phyloP scores from a whole-genome alignment of 192 early-diverging fungal genomes.

The Entomortierella chlamydospora region DNA sequence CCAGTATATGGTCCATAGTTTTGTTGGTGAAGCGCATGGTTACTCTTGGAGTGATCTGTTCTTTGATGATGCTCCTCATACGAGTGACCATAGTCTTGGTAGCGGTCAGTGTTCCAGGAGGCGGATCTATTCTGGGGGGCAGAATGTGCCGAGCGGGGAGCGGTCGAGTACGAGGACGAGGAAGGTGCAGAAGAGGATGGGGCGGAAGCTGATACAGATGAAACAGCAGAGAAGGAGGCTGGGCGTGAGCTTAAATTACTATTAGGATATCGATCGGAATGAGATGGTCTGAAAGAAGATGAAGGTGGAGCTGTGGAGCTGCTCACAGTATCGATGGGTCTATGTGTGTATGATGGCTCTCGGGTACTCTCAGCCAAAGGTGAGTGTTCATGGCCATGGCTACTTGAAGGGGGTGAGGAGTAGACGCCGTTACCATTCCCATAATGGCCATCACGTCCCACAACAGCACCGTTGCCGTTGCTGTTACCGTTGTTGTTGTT shows the following conservation, averaged over 20 bases:
- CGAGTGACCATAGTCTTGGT: slow-evolving; percentile 27
- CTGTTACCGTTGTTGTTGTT: background rate
- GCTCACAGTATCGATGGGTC: slow-evolving; percentile 6
- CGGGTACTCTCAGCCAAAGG: background rate
- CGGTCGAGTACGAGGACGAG: slow-evolving; percentile 4
- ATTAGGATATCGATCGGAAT: slow-evolving; percentile 16
- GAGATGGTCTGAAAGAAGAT: slow-evolving; percentile 11
- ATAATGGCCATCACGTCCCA: background rate
- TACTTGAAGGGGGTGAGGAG: background rate
- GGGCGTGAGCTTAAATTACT: slow-evolving; percentile 7
- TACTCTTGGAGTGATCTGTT: slow-evolving; percentile 44
- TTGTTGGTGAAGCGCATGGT: slow-evolving; percentile 52
- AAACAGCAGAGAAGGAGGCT: slow-evolving; percentile 26
- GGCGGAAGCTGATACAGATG: slow-evolving; percentile 1
- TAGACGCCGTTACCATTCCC: background rate
- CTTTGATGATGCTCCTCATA: slow-evolving; percentile 24
- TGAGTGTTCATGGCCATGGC: background rate
- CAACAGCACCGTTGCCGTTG: too few relatives aligned
- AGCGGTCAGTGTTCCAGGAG: slow-evolving; percentile 37
- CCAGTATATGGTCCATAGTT: slow-evolving; percentile 41
- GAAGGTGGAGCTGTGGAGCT: background rate
- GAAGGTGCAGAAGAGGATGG: slow-evolving; percentile 2
- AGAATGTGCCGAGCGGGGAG: slow-evolving; percentile 11
- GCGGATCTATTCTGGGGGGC: slow-evolving; percentile 34
- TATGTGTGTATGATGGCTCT: slow-evolving; percentile 1